Evolutionary conservation across 805 yeast genomes (phyloP), one percentile per base, ranked within the genome.

Genomic region (Candida yuanshanica): DNA sequence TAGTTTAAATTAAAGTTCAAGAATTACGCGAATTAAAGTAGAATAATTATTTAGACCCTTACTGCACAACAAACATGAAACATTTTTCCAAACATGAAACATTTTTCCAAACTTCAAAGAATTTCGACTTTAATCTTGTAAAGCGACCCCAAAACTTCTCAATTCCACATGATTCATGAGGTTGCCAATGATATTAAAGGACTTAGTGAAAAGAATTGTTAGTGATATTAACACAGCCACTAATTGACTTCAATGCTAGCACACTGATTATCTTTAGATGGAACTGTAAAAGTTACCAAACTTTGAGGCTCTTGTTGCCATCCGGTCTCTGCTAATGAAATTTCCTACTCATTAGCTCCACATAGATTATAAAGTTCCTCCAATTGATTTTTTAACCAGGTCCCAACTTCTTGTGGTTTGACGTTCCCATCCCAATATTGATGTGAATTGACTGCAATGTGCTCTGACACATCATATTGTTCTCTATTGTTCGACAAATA

Each of bases 161-260:
- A 14, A 46, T 46, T 3, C 39, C 47, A 23, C 36, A 38, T 5
- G 23, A 14, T 5, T 48, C 50, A 62, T 40, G 68, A 53, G 53
- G 51, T 58, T 85, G 85, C 93, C 93, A 84, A 59, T 60, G 65
- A 56, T n/a, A n/a, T 85, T 93, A 52, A 84, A 67, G 62, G 63
- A 83, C 9, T 85, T 74, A n/a, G 87, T 76, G 55, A 84, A 72
- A 41, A 84, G 68, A 10, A 82, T 77, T 34, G 74, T 69, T 38
- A 73, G 72, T 18, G 74, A 66, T n/a, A 79, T 79, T 14, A 76
- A 64, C 4, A 60, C 64, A 18, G 72, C 67, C 37, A 83, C 63
- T n/a, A 38, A 84, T 75, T 6, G 75, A 63, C 41, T 66, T 54
- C 41, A 84, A 67, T 9, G 89, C 90, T 36, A 65, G 60, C 37